These are phyloP conservation scores for Trichoderma atroviride DNA, from an alignment of 2,329 filamentous ascomycete genomes.

Conservation along the genomic window DNA sequence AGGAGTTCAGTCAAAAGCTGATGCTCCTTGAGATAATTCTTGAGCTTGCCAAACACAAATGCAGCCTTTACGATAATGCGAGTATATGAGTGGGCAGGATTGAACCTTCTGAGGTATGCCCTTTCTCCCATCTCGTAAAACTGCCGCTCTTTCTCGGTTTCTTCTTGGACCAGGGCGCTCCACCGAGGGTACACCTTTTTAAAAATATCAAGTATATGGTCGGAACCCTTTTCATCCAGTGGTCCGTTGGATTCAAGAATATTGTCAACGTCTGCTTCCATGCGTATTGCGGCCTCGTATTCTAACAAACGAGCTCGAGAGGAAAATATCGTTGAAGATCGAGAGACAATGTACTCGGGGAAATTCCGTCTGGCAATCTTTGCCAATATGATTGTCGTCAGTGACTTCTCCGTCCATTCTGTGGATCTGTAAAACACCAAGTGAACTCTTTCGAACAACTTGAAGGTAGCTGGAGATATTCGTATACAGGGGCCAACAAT, in stretches of 20 bases:
- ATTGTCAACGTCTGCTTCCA: conserved; percentile 79
- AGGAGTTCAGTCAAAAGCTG: conserved; percentile 74
- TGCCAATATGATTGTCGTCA: conserved; percentile 91
- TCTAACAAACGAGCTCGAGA: conserved; percentile 77
- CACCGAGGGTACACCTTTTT: conserved; percentile 80
- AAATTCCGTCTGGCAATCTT: conserved; percentile 88
- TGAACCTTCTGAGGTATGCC: conserved; percentile 85
- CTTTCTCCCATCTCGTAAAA: conserved; percentile 83
- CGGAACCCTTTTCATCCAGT: conserved; percentile 65
- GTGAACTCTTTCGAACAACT: conserved; percentile 91
- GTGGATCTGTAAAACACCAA: conserved; percentile 95
- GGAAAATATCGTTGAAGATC: conserved; percentile 85
- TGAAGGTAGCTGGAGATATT: conserved; percentile 70
- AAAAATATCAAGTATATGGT: conserved; percentile 71
- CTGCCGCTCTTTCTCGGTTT: conserved; percentile 74
- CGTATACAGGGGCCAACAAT: conserved; percentile 83
- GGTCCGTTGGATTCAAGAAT: conserved; percentile 79
- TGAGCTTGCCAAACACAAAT: conserved; percentile 77
- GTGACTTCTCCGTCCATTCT: conserved; percentile 95
- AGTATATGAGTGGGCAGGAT: conserved; percentile 90
- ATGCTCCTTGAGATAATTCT: conserved; percentile 78
- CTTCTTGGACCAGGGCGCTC: conserved; percentile 71
- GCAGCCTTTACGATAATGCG: conserved; percentile 88
- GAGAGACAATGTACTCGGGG: conserved; percentile 84
- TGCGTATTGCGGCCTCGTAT: conserved; percentile 83